These are phyloP conservation scores for Circinella minor DNA, from an alignment of 371 early-diverging fungal genomes.

Conservation along the genomic window DNA sequence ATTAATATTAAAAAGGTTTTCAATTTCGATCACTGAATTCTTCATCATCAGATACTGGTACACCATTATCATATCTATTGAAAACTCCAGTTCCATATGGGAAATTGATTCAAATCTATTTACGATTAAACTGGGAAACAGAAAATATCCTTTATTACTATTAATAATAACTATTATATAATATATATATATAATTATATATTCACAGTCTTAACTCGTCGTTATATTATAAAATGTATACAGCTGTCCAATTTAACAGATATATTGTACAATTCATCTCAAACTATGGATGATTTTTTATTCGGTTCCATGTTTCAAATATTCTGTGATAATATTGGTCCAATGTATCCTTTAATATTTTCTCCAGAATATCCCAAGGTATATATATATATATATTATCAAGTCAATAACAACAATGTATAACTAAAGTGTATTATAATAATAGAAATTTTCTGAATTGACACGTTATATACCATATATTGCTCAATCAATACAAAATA, in stretches of 20 bases:
- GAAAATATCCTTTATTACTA: constrained; percentile 14
- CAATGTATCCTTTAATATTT: not conserved
- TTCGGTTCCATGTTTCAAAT: not conserved
- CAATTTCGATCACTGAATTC: not conserved
- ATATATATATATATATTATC: not conserved
- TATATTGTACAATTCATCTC: not conserved
- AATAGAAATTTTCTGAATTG: not conserved
- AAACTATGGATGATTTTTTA: not conserved
- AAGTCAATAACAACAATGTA: not conserved
- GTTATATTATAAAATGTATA: not conserved
- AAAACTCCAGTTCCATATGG: constrained; percentile 7
- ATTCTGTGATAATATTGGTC: not conserved
- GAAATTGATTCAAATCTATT: not conserved
- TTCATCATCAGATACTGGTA: not conserved
- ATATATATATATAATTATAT: too few species aligned
- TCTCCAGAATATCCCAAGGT: not conserved
- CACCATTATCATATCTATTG: constrained; percentile 10
- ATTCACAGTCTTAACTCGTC: too few species aligned
- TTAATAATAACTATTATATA: not conserved
- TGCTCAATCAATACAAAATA: not conserved
- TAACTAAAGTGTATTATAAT: not conserved
- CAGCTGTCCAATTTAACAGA: not conserved
- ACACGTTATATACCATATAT: not conserved
- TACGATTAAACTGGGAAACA: constrained; percentile 1
- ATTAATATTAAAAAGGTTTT: not conserved